Base-by-base conservation (phyloP, 1,139 yeast genomes). In the Candida sanyaensis region DNA sequence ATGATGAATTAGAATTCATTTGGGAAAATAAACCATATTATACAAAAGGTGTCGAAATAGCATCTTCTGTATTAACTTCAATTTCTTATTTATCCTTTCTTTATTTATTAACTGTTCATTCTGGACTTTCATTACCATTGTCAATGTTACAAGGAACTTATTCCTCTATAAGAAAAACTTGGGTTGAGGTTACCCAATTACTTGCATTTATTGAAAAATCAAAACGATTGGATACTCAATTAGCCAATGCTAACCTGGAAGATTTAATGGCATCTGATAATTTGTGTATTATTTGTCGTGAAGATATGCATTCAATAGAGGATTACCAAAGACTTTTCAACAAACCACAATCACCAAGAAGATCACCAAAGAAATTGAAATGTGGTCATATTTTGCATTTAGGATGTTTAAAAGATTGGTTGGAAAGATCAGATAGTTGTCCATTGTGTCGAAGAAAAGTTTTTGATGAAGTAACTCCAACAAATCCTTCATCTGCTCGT, bases 371-470 rank as follows among this genome's bases (percentile, higher is more conserved):
- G 64, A 86, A 79, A 59, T 73, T 93, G 47, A 75, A 74, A 1
- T 93, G 99, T 71, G 87, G 88, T 17, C 99, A 93, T 65, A 86
- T 90, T 48, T 75, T 93, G 51, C 99, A 93, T 64, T 73, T 87
- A 70, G 93, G 96, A 2, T 93, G 99, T 65, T 76, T 93, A 54
- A 88, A 88, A 61, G 88, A 88, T 57, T 93, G 99, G 99, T 73
- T 93, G 56, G 96, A 89, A 60, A 77, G 96, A 55, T 89, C 97
- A 0, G 95, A 87, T 57, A 81, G 83, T 28, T 93, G 99, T 69
- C 99, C 99, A 0, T 83, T 92, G 48, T 93, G 98, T 66, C 77
- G 97, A 55, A 73, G 86, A 17, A 81, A 86, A n/a, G 96, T 91
- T 1, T 73, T 73, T 54, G 58, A 48, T 4, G 41, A 50, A 7